Percentiles rank a stretch among this genome's conserved stretches.
Conservation (phyloP, 768 basidiomycete species). For the Mycena metata region DNA sequence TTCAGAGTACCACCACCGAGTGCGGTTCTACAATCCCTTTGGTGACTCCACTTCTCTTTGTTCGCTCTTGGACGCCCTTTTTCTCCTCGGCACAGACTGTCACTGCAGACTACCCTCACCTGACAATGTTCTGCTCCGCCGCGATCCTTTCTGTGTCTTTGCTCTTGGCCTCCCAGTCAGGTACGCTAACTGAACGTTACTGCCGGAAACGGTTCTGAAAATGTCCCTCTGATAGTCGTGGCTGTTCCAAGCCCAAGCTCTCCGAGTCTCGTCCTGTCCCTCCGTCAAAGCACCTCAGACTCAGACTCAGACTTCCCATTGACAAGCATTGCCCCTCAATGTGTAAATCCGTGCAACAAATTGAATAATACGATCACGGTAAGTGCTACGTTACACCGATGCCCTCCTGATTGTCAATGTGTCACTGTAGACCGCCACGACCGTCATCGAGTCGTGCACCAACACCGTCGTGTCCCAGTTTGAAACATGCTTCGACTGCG, state of each 20-base stretch:
- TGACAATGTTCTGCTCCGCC: constrained; percentile 18
- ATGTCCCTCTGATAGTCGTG: constrained; percentile 1
- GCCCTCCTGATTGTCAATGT: not conserved
- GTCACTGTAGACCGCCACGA: not conserved
- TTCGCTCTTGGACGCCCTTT: constrained; percentile 5
- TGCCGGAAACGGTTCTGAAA: not conserved
- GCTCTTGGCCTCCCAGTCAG: constrained; percentile 19
- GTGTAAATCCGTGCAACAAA: constrained; percentile 6
- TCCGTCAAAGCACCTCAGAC: constrained; percentile 1
- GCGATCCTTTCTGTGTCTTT: constrained; percentile 13
- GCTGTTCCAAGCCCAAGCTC: not conserved
- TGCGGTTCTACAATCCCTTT: not conserved
- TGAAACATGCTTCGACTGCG: constrained; percentile 31
- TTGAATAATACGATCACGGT: not conserved
- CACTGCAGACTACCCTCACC: not conserved
- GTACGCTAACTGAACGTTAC: constrained; percentile 2
- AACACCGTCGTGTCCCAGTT: constrained; percentile 10
- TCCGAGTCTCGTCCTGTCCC: not conserved
- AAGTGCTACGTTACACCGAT: not conserved
- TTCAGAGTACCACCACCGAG: not conserved
- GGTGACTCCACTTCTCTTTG: not conserved
- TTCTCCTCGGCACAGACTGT: not conserved
- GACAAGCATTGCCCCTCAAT: constrained; percentile 11
- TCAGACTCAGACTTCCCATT: no score
- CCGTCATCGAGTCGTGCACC: constrained; percentile 10